Base-by-base conservation (phyloP, 192 early-diverging fungal species). In the Globomyces pollinis-pini region DNA sequence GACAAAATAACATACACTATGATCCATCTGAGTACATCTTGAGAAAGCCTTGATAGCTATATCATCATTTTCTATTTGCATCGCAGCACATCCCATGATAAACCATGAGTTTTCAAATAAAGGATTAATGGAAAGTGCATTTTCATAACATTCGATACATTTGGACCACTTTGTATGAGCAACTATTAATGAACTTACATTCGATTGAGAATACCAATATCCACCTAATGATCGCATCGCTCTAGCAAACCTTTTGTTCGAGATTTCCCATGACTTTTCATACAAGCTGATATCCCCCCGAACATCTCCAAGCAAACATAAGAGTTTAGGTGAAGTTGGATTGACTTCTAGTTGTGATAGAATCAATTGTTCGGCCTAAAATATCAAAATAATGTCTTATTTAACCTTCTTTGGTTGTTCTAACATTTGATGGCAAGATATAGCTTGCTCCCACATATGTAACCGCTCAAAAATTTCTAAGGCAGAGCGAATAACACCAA, bases 31-130 rank as follows among this genome's bases (percentile, higher is more conserved):
- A 4, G 88, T 85, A 12, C 84, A 84, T 36, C 84, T 84, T 39
- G 76, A 68, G 67, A 96, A 97, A 0, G 94, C 90, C 16, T 71
- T 57, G 11, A 78, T 65, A 5, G 86, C 93, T 2, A 70, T 67
- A 26, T 86, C 79, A 86, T 85, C 95, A 36, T 93, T 83, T 51
- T 83, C 76, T 7, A 73, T 53, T 24, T 86, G 83, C 79, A 97
- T 83, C 1, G 88, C 89, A 13, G 93, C 91, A 68, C 96, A 99
- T 2, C 96, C 96, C 50, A 94, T 72, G 31, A 99, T 67, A 65
- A 90, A 99, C 96, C 96, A 99, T 21, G 93, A 90, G 62, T 87
- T 85, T 62, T 94, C 93, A 70, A 90, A 96, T 49, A 99, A 61
- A 2, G 94, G 88, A 74, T 99, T 99, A 70, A 99, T 86, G 9